Base-by-base conservation (phyloP, 768 basidiomycete genomes). In the Rickenella mellea region DNA sequence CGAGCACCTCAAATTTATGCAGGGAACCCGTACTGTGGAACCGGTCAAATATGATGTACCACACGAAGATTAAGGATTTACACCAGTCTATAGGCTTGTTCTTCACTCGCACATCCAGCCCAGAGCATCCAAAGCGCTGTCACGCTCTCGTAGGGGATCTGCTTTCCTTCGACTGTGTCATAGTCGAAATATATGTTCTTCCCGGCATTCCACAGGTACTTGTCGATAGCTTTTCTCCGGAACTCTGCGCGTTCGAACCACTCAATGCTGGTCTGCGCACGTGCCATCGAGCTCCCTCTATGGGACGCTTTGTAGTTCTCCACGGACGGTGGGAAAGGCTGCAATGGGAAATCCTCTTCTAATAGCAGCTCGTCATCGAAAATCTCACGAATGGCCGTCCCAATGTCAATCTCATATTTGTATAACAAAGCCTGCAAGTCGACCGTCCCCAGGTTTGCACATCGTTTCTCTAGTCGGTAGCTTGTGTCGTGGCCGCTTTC, bases 381-480 rank as follows among this genome's bases (percentile, higher is more conserved):
- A 46, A 96, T 82, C 58, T 96, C 91, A 44, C 83, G 78, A 56
- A 99, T 97, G 20, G 92, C 91, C 8, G 90, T 93, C 15, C 90
- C 96, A 47, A 99, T 98, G 57, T 99, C 94, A 45, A 91, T 76
- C 62, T 99, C 94, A 53, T 97, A 98, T 71, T 99, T 99, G 78
- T 94, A 99, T 35, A 99, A 68, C 56, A 99, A 69, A 36, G 92
- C 78, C 66, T 97, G 93, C 50, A 99, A 67, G 59, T 99, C 94
- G 57, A 98, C 86, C 6, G 94, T 99, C 5, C 83, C 94, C 30
- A 99, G 78, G 65, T 97, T 94, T n/a, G 92, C 94, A 55, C 92
- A 97, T 14, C 89, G 84, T 67, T 93, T 92, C 70, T 99, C 94
- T 59, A 99, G 90, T 11, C 94, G 80, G 62, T 99, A 99, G 2